These are phyloP conservation scores for Zygoascus ofunaensis DNA, from an alignment of 805 yeast species.

Conservation along the genomic window DNA sequence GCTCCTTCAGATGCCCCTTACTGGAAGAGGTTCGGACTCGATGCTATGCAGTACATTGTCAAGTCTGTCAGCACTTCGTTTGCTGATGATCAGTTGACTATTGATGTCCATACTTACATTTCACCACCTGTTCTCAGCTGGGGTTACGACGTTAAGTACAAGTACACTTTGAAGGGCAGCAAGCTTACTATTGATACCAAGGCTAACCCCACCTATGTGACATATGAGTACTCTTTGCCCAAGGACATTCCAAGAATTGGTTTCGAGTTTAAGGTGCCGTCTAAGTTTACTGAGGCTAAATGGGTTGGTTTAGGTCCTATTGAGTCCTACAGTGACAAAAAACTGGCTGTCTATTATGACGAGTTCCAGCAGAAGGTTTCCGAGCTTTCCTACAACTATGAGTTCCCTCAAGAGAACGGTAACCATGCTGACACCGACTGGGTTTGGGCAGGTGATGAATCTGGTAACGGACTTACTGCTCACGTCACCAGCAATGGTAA, in stretches of 20 bases:
- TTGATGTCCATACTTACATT: constrained; percentile 13
- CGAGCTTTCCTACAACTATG: constrained; percentile 23
- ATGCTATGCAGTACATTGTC: constrained; percentile 4
- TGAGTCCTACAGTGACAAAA: constrained; percentile 30
- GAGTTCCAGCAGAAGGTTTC: constrained; percentile 12
- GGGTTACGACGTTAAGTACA: constrained; percentile 18
- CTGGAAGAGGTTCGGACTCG: constrained; percentile 23
- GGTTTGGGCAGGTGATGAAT: constrained; percentile 13
- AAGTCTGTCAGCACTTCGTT: constrained; percentile 23
- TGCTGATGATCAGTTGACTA: constrained; percentile 19
- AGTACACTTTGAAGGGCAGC: constrained; percentile 12
- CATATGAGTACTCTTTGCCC: constrained; percentile 11
- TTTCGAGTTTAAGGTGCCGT: constrained; percentile 23
- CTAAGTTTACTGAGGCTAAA: constrained; percentile 11
- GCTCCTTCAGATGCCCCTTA: constrained; percentile 22
- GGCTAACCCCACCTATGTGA: constrained; percentile 1
- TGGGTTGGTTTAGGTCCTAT: constrained; percentile 33
- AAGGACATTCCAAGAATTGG: constrained; percentile 28
- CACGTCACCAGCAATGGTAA: constrained; percentile 2
- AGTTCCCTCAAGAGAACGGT: constrained; percentile 32
- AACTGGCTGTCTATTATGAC: constrained; percentile 24
- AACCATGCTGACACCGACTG: constrained; percentile 28
- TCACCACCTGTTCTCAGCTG: constrained; percentile 25
- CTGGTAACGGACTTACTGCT: constrained; percentile 4
- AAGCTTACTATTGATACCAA: constrained; percentile 1